A percentile compares a stretch with the other conserved stretches of the same genome.
These are phyloP conservation scores for Penicillium glabrum DNA, from an alignment of 2,329 filamentous ascomycete species.

Conservation along the genomic window DNA sequence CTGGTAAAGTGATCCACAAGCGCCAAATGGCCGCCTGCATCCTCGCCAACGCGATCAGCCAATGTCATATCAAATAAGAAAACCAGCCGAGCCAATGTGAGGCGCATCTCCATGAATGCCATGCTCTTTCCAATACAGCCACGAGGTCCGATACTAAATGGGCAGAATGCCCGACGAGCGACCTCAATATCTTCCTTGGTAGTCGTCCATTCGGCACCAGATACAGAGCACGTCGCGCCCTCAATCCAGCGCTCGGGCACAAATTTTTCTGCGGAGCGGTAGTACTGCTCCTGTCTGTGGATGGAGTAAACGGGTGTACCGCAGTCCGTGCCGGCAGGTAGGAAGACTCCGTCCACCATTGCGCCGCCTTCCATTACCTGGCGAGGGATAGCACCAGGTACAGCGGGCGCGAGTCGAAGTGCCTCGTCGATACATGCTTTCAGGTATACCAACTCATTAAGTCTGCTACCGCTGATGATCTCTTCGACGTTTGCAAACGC, in stretches of 20 bases:
- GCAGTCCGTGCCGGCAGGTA: slow-evolving; percentile 58
- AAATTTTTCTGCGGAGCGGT: slow-evolving; percentile 59
- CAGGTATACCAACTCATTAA: slow-evolving; percentile 41
- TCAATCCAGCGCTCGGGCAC: slow-evolving; percentile 66
- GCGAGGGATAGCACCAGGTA: slow-evolving; percentile 38
- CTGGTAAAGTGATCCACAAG: slow-evolving; percentile 41
- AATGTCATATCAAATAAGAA: slow-evolving; percentile 42
- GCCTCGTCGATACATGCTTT: slow-evolving; percentile 45
- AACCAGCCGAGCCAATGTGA: slow-evolving; percentile 39
- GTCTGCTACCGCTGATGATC: slow-evolving; percentile 33
- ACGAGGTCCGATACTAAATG: slow-evolving; percentile 48
- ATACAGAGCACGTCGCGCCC: slow-evolving; percentile 44
- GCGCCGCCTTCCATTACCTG: slow-evolving; percentile 41
- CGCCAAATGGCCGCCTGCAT: slow-evolving; percentile 34
- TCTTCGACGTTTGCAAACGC: slow-evolving; percentile 38
- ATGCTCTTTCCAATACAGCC: slow-evolving; percentile 46
- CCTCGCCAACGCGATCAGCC: slow-evolving; percentile 35
- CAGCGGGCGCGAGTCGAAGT: slow-evolving; percentile 41
- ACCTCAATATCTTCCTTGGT: slow-evolving; percentile 51
- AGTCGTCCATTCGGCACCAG: slow-evolving; percentile 36
- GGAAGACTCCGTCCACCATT: slow-evolving; percentile 37
- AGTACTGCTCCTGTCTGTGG: slow-evolving; percentile 66
- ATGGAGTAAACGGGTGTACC: slow-evolving; percentile 68
- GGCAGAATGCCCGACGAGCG: slow-evolving; percentile 70
- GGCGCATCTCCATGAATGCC: slow-evolving; percentile 44